Conservation (phyloP, 2,329 filamentous ascomycete species). For the Neoarthrinium moseri region DNA sequence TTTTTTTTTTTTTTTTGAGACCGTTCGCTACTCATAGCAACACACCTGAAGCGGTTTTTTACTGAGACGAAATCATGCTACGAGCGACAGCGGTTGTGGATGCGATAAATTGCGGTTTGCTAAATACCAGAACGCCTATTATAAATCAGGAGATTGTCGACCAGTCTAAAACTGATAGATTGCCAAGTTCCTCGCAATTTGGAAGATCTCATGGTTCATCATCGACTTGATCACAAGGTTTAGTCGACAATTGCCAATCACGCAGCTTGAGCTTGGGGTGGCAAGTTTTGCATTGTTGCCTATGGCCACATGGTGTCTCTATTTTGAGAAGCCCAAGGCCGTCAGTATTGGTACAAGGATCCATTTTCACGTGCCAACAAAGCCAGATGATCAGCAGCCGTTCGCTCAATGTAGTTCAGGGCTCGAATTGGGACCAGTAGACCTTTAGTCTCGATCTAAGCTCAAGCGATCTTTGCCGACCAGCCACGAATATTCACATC, state of each 20-base stretch:
- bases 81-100: fast-evolving
- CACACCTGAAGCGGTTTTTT: neutral
- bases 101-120: neutral
- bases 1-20: no score
- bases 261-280: neutral
- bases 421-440: no score
- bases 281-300: neutral
- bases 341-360: neutral
- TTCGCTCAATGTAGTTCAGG: no score
- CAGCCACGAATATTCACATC: no score
- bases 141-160: neutral
- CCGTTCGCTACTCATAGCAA: neutral
- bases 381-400: no score
- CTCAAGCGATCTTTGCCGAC: no score
- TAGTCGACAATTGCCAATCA: neutral
- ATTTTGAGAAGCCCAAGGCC: neutral
- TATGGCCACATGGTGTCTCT: neutral
- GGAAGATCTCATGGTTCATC: neutral
- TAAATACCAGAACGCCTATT: neutral
- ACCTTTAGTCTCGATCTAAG: no score
- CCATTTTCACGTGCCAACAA: neutral
- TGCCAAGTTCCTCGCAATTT: neutral
- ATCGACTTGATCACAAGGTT: neutral
- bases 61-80: neutral
- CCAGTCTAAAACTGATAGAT: neutral